phyloP scores from a whole-genome alignment of 2,329 filamentous ascomycete species.

The Aureobasidium subglaciale region DNA sequence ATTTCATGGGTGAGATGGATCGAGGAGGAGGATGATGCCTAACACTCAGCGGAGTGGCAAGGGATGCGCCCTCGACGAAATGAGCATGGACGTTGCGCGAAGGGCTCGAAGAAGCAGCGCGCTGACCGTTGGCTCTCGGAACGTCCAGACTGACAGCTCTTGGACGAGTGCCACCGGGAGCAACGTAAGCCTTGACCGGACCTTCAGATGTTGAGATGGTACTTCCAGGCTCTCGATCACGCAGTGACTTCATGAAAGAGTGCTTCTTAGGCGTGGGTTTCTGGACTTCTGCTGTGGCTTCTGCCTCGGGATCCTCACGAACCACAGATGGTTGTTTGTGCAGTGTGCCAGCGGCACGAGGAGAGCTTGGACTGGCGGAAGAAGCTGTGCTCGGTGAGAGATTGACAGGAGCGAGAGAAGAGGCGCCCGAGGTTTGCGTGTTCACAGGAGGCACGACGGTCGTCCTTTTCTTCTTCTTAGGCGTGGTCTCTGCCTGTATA shows the following conservation, averaged over 20 bases:
- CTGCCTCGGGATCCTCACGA: slow-evolving; percentile 26
- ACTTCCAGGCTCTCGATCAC: background rate
- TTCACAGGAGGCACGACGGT: slow-evolving; percentile 18
- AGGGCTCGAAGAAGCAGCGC: slow-evolving; percentile 49
- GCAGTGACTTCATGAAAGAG: background rate
- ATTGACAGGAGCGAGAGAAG: slow-evolving; percentile 25
- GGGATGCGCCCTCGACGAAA: slow-evolving; percentile 54
- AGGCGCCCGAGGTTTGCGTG: slow-evolving; percentile 18
- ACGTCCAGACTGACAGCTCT: slow-evolving; percentile 29
- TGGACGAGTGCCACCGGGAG: slow-evolving; percentile 17
- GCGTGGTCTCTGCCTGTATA: background rate
- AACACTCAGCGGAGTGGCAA: slow-evolving; percentile 45
- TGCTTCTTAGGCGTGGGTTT: background rate
- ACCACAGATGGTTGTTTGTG: slow-evolving; percentile 30
- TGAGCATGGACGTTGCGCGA: slow-evolving; percentile 51
- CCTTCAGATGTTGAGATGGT: slow-evolving; percentile 21
- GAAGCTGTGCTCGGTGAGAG: slow-evolving; percentile 21
- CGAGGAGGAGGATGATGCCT: slow-evolving; percentile 63
- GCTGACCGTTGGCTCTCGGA: slow-evolving; percentile 21
- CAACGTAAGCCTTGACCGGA: slow-evolving; percentile 22
- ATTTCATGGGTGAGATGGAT: slow-evolving; percentile 70
- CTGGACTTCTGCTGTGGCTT: slow-evolving; percentile 20
- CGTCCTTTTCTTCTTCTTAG: slow-evolving; percentile 16
- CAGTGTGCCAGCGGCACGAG: slow-evolving; percentile 19
- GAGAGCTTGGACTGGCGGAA: slow-evolving; percentile 20